Conservation (phyloP, 1,284 basidiomycete genomes). For the Lentinula novae-zelandiae region DNA sequence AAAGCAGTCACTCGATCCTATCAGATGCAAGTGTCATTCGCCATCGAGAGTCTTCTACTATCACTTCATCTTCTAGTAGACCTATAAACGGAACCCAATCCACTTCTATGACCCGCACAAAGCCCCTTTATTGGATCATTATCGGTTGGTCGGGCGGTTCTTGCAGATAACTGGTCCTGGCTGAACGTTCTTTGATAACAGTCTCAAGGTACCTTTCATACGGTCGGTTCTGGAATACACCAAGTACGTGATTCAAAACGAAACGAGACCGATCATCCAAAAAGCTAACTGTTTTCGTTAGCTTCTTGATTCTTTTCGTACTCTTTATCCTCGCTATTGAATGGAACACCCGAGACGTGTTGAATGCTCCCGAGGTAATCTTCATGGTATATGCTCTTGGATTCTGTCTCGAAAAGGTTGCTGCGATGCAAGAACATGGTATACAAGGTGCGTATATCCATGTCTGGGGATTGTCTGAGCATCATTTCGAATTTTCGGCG, state of each 20-base stretch:
- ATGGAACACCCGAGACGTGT: constrained; percentile 51
- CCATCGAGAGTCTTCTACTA: not conserved
- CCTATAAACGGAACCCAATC: constrained; percentile 88
- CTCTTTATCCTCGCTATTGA: constrained; percentile 85
- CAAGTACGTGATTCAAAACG: constrained; percentile 46
- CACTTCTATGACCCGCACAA: constrained; percentile 94
- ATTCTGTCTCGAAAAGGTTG: constrained; percentile 88
- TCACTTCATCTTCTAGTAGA: constrained; percentile 41
- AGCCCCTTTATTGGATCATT: constrained; percentile 90
- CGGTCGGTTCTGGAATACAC: constrained; percentile 86
- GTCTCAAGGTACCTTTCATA: constrained; percentile 90
- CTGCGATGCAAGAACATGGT: constrained; percentile 93
- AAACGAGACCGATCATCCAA: not conserved
- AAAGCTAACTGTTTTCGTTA: constrained; percentile 26
- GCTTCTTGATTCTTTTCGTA: constrained; percentile 81
- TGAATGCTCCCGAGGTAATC: constrained; percentile 64
- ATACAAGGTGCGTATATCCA: constrained; percentile 54
- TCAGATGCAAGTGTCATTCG: constrained; percentile 62
- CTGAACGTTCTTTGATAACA: constrained; percentile 25
- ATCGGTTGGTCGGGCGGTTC: constrained; percentile 53
- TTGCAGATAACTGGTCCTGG: not conserved
- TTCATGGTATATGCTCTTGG: constrained; percentile 87
- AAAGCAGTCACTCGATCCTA: constrained; percentile 82
- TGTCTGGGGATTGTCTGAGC: constrained; percentile 2
- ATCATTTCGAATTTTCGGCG: constrained; percentile 1